Percentiles rank a stretch among this genome's conserved stretches.
Conservation (phyloP, 331 rosid genomes). For the Prunus yedoensis region DNA sequence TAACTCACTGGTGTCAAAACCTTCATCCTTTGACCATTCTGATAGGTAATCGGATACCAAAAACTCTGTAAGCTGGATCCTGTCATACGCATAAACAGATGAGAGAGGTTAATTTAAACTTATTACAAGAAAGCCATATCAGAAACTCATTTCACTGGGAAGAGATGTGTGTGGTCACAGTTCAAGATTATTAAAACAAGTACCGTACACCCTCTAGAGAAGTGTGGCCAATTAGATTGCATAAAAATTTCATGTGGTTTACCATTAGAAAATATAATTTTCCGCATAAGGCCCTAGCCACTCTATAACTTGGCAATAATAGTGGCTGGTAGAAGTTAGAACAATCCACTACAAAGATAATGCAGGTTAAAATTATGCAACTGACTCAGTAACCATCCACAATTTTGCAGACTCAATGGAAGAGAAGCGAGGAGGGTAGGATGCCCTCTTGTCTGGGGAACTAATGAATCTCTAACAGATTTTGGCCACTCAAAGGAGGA, state of each 20-base stretch:
- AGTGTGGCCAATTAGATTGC: background rate
- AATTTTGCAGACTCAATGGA: background rate
- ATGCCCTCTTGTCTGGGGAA: background rate
- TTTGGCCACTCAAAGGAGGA: conserved; percentile 5
- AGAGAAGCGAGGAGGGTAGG: background rate
- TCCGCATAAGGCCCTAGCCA: background rate
- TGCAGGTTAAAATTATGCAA: background rate
- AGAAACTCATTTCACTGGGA: background rate
- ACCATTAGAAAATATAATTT: background rate
- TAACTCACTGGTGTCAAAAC: conserved; percentile 56
- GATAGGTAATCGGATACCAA: conserved; percentile 64
- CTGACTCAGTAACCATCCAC: background rate
- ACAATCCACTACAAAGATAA: background rate
- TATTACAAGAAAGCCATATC: background rate
- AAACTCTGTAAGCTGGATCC: conserved; percentile 90
- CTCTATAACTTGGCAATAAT: background rate
- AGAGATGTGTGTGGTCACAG: background rate
- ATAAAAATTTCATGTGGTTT: background rate
- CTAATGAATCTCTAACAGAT: background rate
- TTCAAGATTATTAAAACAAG: background rate
- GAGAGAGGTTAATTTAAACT: conserved; percentile 9
- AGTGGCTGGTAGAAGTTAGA: background rate
- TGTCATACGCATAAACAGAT: conserved; percentile 34
- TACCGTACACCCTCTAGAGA: background rate
- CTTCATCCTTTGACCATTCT: conserved; percentile 68